Evolutionary conservation across 2,329 filamentous ascomycete genomes (phyloP).

Genomic region (Pestalotiopsis sp.): DNA sequence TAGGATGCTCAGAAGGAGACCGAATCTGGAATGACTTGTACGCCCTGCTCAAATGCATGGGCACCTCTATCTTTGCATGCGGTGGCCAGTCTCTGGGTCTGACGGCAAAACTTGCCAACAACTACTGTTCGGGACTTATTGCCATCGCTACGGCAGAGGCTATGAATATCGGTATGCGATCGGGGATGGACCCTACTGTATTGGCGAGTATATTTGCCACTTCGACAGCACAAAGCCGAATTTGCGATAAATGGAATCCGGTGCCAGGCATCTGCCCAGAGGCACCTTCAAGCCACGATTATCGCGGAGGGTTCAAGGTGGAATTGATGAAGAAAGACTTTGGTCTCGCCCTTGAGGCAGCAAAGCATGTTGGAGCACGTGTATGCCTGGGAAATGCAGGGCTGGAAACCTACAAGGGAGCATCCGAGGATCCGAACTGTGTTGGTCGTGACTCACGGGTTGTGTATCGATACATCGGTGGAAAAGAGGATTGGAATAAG

Average conservation of each 20-base stretch:
- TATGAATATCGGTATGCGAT: slow-evolving; percentile 61
- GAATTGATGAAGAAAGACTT: slow-evolving; percentile 65
- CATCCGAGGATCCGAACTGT: slow-evolving; percentile 53
- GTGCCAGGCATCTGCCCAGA: slow-evolving; percentile 34
- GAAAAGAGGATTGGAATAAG: slow-evolving; percentile 49
- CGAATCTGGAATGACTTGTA: slow-evolving; percentile 44
- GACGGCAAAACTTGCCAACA: slow-evolving; percentile 62
- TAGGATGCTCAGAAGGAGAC: slow-evolving; percentile 31
- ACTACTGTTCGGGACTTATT: slow-evolving; percentile 62
- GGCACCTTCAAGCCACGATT: slow-evolving; percentile 32
- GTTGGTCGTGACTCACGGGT: slow-evolving; percentile 58
- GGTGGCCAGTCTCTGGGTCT: slow-evolving; percentile 58
- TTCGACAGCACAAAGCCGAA: slow-evolving; percentile 32
- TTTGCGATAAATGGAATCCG: slow-evolving; percentile 34
- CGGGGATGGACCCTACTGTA: slow-evolving; percentile 56
- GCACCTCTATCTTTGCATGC: slow-evolving; percentile 55
- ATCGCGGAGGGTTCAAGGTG: slow-evolving; percentile 57
- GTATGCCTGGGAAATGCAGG: slow-evolving; percentile 52
- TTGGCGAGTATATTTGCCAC: slow-evolving; percentile 35
- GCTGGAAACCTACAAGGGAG: slow-evolving; percentile 52
- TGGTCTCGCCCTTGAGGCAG: slow-evolving; percentile 55
- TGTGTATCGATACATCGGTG: slow-evolving; percentile 58
- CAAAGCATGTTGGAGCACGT: slow-evolving; percentile 50
- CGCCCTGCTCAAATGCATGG: slow-evolving; percentile 52
- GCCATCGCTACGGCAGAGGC: slow-evolving; percentile 60